Base-by-base conservation (phyloP, 768 basidiomycete species). In the Serendipita sp. region DNA sequence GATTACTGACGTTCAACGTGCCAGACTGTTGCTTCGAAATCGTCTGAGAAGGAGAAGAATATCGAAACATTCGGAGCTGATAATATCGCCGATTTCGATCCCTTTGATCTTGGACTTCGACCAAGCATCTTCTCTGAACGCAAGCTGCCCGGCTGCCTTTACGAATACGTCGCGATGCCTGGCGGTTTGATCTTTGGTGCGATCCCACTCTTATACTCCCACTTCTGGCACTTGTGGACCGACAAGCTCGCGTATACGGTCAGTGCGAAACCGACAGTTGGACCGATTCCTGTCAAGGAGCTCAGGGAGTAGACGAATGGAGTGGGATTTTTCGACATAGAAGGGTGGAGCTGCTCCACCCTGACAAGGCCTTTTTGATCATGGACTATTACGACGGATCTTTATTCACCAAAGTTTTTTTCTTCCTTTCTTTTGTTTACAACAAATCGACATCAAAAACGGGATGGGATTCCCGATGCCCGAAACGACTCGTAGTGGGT, bases 201-300 rank as follows among this genome's bases (percentile, higher is more conserved):
- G 62, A 65, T 71, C 53, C 70, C 71, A 45, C 64, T 71, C 44
- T 60, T 71, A 45, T 69, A 71, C 62, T 69, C 70, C 4, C 71
- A 72, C 38, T 68, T 71, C 66, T 67, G 70, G 64, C 71, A 72
- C 62, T 65, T 72, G 58, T 71, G 70, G 65, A 72, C 70, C 8
- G 67, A 72, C 63, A 67, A 68, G 45, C 65, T 68, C 47, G 63
- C 51, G 56, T 65, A 65, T 32, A 65, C 65, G 28, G 65, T 65
- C 56, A 58, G 54, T 18, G 65, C 65, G 7, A 65, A 65, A 56
- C 65, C 65, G 56, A 60, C 54, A 15, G 30, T 65, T 45, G 54
- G 13, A 37, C 54, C 65, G 28, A 44, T 65, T n/a, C 4, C 56
- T 10, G 30, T 34, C 10, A 60, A 60, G 56, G 56, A 60, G 30